phyloP scores from a whole-genome alignment of 208 protist species.

The Porcisia hertigi region DNA sequence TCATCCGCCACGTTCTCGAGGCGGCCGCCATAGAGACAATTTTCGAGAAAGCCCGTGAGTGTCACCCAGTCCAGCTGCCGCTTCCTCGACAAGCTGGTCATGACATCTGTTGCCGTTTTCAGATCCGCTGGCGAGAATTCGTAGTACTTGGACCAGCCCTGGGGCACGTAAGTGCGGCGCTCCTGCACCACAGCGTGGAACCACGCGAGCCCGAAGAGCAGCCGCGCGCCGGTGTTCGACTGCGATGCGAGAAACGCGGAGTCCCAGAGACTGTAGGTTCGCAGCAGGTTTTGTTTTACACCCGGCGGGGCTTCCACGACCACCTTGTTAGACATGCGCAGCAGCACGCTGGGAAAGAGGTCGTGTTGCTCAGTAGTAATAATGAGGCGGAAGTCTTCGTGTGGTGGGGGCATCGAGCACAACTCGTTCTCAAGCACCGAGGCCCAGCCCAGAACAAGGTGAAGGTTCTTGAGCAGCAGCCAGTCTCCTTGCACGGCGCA shows the following conservation, averaged over 20 bases:
- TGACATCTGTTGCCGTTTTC: constrained; percentile 89
- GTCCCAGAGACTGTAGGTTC: constrained; percentile 91
- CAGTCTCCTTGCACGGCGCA: constrained; percentile 89
- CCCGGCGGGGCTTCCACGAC: constrained; percentile 96
- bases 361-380: constrained; percentile 95
- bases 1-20: constrained; percentile 93
- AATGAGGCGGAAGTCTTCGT: constrained; percentile 94
- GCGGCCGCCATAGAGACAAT: constrained; percentile 96
- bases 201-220: constrained; percentile 94
- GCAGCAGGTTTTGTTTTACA: constrained; percentile 95
- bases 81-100: constrained; percentile 51
- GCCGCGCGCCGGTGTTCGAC: constrained; percentile 45
- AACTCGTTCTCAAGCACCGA: constrained; percentile 93
- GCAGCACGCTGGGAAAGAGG: constrained; percentile 92
- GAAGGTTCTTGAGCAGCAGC: constrained; percentile 97
- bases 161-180: constrained; percentile 96
- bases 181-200: constrained; percentile 97
- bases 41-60: constrained; percentile 90
- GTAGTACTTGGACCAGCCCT: constrained; percentile 98
- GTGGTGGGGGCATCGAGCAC: constrained; percentile 74
- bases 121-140: constrained; percentile 96
- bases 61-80: constrained; percentile 86
- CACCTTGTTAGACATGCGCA: constrained; percentile 94
- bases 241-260: constrained; percentile 55
- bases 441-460: constrained; percentile 95